Evolutionary conservation across 257 asterid species (phyloP), one percentile per base, ranked within the genome.

Genomic region (Eustoma russellianum): DNA sequence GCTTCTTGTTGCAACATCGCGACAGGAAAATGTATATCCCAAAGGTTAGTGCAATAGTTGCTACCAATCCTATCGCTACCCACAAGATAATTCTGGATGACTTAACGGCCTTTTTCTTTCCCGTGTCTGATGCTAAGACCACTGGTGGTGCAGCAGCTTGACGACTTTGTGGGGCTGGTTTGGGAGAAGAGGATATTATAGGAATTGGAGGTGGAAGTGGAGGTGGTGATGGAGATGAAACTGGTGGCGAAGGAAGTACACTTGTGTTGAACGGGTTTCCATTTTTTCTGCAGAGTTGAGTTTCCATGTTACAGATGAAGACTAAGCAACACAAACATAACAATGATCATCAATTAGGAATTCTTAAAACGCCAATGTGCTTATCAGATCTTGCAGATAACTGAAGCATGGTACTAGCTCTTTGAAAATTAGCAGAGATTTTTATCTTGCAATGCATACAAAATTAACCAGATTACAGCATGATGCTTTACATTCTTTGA

Each of bases 241-340:
- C 64, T 9, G 94, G 95, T 33, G 95, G 92, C 59, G 98, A 75
- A 43, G 95, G 86, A 52, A 82, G 53, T 34, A 78, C 19, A 13
- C 89, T 82, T 24, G 94, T 91, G 77, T 91, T 91, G 55, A 91
- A 91, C 51, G 98, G 98, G 56, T 91, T 91, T 48, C 97, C 97
- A 44, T 61, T 72, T 67, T 81, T 74, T 68, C 98, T 91, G 83
- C 70, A 67, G 34, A 52, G 62, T 38, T 47, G 47, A 72, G 52
- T 6, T 14, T 52, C 16, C 9, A 51, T 34, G 18, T 33, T 5
- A 17, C 28, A 9, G 24, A 56, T 41, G 41, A 46, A 46, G 48
- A 47, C 28, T 16, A 9, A n/a, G 28, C 19, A 3, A 17, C 49
- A 46, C 15, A n/a, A n/a, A n/a, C 16, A 53, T 7, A 48, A 15